Evolutionary conservation across 2,329 filamentous ascomycete genomes (phyloP).

Genomic region (Neonectria punicea): DNA sequence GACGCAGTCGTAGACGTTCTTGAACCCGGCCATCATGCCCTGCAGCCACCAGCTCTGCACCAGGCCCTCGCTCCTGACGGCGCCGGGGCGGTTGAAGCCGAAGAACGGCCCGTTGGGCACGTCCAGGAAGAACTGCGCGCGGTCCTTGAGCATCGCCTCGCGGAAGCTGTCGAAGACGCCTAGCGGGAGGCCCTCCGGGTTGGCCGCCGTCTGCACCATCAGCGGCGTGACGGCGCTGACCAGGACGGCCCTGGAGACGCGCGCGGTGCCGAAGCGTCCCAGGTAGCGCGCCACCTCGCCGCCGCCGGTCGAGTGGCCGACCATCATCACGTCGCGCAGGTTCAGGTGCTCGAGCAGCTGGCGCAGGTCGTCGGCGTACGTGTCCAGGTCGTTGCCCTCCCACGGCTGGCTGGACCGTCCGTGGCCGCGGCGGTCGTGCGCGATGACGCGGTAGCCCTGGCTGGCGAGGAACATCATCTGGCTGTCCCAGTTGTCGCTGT

Average conservation of each 20-base stretch:
- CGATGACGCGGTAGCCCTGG: constrained; percentile 47
- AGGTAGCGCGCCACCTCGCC: constrained; percentile 50
- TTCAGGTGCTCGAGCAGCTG: constrained; percentile 44
- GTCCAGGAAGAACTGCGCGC: constrained; percentile 68
- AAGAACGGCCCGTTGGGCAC: constrained; percentile 76
- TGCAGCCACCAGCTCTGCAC: constrained; percentile 53
- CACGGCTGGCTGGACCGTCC: constrained; percentile 45
- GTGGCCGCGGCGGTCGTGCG: constrained; percentile 48
- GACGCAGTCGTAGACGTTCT: constrained; percentile 52
- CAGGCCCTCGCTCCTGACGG: constrained; percentile 43
- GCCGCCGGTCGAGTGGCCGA: constrained; percentile 56
- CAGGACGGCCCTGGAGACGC: constrained; percentile 53
- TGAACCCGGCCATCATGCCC: constrained; percentile 52
- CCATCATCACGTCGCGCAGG: constrained; percentile 54
- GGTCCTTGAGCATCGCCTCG: constrained; percentile 44
- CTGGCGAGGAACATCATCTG: constrained; percentile 44
- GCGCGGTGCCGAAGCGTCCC: constrained; percentile 48
- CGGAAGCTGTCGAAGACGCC: constrained; percentile 52
- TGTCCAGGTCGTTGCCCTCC: constrained; percentile 42
- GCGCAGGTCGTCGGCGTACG: constrained; percentile 44
- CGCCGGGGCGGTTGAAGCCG: constrained; percentile 54
- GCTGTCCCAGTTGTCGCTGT: constrained; percentile 45
- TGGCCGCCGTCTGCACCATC: constrained; percentile 47
- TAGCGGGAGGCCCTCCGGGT: constrained; percentile 49
- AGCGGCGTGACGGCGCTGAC: constrained; percentile 49